phyloP scores from a whole-genome alignment of 371 early-diverging fungal species.

The Mortierella sp. region DNA sequence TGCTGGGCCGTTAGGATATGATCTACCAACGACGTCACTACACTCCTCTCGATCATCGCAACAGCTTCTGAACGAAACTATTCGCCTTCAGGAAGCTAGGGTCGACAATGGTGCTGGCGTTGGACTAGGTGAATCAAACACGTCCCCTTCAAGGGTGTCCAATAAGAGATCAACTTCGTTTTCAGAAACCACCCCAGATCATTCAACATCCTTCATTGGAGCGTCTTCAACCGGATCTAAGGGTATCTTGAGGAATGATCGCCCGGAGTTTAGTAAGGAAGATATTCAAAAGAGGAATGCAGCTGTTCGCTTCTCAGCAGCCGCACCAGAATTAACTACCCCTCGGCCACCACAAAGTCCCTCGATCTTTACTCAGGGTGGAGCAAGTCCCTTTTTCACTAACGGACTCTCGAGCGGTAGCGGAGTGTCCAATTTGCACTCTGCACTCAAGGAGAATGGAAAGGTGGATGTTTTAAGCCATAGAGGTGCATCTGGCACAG shows the following conservation, averaged over 20 bases:
- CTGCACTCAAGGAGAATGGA: conserved; percentile 33
- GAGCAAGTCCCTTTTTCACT: conserved; percentile 22
- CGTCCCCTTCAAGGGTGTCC: neutral
- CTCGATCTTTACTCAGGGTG: conserved; percentile 29
- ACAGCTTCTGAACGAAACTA: neutral
- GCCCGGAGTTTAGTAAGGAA: conserved; percentile 26
- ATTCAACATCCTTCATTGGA: neutral
- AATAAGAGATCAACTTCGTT: conserved; percentile 3
- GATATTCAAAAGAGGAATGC: conserved; percentile 20
- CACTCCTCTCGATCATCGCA: neutral
- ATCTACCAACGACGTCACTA: conserved; percentile 8
- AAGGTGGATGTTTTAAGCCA: conserved; percentile 43
- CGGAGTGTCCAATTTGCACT: conserved; percentile 25
- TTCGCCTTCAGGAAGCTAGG: neutral
- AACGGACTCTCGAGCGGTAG: conserved; percentile 11
- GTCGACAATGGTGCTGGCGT: conserved; percentile 5
- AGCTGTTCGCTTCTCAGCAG: conserved; percentile 34
- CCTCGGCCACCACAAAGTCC: conserved; percentile 36
- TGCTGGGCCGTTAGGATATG: conserved; percentile 45
- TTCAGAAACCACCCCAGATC: conserved; percentile 4
- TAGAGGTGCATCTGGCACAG: conserved; percentile 13
- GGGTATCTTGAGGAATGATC: conserved; percentile 23
- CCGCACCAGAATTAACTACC: conserved; percentile 15
- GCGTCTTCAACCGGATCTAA: conserved; percentile 1
- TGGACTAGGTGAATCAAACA: neutral